Evolutionary conservation across 2,329 filamentous ascomycete species (phyloP).

Genomic region (Zopfia rhizophila): DNA sequence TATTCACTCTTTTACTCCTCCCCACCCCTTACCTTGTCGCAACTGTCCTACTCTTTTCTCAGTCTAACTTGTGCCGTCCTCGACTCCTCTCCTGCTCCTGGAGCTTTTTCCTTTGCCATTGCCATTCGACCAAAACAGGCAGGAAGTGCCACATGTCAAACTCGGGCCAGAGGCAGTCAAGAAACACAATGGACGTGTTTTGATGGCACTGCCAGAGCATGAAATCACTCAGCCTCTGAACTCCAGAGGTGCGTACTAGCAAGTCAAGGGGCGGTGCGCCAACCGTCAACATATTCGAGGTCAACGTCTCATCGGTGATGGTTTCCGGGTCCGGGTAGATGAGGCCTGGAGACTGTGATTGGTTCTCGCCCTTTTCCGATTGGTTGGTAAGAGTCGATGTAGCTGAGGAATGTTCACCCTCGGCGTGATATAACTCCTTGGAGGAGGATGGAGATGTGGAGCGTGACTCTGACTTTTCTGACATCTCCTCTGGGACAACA

Average conservation of each 20-base stretch:
- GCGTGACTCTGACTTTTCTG: slow-evolving; percentile 40
- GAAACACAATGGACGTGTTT: slow-evolving; percentile 89
- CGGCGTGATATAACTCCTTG: slow-evolving; percentile 43
- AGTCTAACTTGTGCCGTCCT: slow-evolving; percentile 39
- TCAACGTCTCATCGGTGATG: slow-evolving; percentile 85
- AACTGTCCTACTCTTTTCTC: slow-evolving; percentile 12
- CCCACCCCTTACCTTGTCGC: slow-evolving; percentile 1
- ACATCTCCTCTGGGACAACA: slow-evolving; percentile 47
- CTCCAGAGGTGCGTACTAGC: slow-evolving; percentile 90
- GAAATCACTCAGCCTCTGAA: slow-evolving; percentile 93
- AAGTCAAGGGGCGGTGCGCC: slow-evolving; percentile 88
- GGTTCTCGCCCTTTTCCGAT: slow-evolving; percentile 43
- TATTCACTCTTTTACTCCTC: not conserved
- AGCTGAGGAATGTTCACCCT: slow-evolving; percentile 44
- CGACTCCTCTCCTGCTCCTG: slow-evolving; percentile 49
- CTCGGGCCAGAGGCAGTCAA: slow-evolving; percentile 93
- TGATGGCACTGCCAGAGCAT: slow-evolving; percentile 99
- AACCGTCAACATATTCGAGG: slow-evolving; percentile 87
- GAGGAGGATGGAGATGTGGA: slow-evolving; percentile 49
- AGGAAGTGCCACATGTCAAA: slow-evolving; percentile 95
- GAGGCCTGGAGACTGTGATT: slow-evolving; percentile 26
- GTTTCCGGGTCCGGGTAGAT: slow-evolving; percentile 83
- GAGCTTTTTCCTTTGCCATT: slow-evolving; percentile 65
- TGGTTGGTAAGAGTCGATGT: slow-evolving; percentile 52
- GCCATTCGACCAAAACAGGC: slow-evolving; percentile 92